A percentile compares a stretch with the other conserved stretches of the same genome.
These are phyloP conservation scores for Pneumocystis carinii DNA, from an alignment of 1,139 yeast species.

Conservation along the genomic window DNA sequence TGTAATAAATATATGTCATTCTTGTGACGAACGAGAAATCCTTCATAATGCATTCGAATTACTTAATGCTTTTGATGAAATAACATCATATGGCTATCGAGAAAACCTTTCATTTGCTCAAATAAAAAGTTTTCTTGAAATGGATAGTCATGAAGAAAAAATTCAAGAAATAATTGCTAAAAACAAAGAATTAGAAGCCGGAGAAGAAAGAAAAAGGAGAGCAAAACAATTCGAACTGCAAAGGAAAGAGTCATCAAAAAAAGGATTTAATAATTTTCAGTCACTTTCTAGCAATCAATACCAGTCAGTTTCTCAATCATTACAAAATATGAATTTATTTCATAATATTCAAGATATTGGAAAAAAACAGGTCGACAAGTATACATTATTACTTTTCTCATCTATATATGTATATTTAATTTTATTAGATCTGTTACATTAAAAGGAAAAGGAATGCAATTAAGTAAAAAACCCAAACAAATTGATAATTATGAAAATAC, in stretches of 20 bases:
- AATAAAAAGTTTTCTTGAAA: constrained; percentile 78
- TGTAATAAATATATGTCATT: constrained; percentile 56
- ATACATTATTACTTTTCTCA: neutral
- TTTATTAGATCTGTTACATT: constrained; percentile 26
- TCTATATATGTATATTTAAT: constrained; percentile 1
- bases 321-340: constrained; percentile 14
- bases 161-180: constrained; percentile 88
- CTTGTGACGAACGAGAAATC: constrained; percentile 69
- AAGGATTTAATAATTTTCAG: constrained; percentile 22
- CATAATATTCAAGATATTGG: constrained; percentile 11
- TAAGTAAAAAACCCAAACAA: constrained; percentile 47
- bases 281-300: constrained; percentile 13
- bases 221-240: constrained; percentile 76
- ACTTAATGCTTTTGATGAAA: constrained; percentile 85
- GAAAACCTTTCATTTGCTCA: constrained; percentile 75
- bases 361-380: neutral
- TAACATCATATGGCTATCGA: constrained; percentile 74
- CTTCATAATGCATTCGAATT: constrained; percentile 77
- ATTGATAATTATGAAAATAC: constrained; percentile 28
- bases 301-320: constrained; percentile 11
- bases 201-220: constrained; percentile 89
- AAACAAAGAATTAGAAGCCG: constrained; percentile 91
- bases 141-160: constrained; percentile 98
- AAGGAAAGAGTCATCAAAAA: constrained; percentile 63
- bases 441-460: constrained; percentile 64